Evolutionary conservation across 2,329 filamentous ascomycete genomes (phyloP), one percentile per base, ranked within the genome.

Genomic region (Trichoderma breve): DNA sequence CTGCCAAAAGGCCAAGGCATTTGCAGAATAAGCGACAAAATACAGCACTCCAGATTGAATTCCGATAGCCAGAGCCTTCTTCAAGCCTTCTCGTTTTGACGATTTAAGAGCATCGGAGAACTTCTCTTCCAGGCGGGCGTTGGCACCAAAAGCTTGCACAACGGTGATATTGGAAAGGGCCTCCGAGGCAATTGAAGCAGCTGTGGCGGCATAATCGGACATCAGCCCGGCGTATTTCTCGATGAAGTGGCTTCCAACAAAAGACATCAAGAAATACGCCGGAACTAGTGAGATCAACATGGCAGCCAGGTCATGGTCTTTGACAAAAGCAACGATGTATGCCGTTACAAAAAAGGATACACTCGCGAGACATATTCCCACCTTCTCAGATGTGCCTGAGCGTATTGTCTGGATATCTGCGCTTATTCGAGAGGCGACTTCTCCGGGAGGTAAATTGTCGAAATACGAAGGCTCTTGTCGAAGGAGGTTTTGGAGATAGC

Each of bases 1-100:
- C 78, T 90, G 86, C 88, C 89, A 92, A 76, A 91, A 91, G 0
- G 90, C 89, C 12, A 92, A 79, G 8, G 86, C 89, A 75, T 90
- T 91, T 6, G 88, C 88, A 2, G 87, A 84, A 74, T 90, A 91
- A 3, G 89, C 88, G 71, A 91, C 85, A 75, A 92, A 91, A 76
- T 91, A 92, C 21, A 91, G 79, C n/a, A 89, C 77, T n/a, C 89
- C 89, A 8, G 87, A 83, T 76, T 90, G 88, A 0, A 88, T 80
- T 3, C 86, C 89, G 36, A 86, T 83, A 0, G 85, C 84, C 1
- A 85, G 78, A 1, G 88, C 84, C 76, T 91, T 91, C 75, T 88
- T 88, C 71, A 88, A 78, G 2, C 84, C 88, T 57, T 86, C 83
- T 3, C 77, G 57, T 80, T 72, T 84, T 82, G 2, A 87, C 84